These are phyloP conservation scores for Ophiostoma australiae DNA, from an alignment of 2,329 filamentous ascomycete genomes.

Conservation along the genomic window DNA sequence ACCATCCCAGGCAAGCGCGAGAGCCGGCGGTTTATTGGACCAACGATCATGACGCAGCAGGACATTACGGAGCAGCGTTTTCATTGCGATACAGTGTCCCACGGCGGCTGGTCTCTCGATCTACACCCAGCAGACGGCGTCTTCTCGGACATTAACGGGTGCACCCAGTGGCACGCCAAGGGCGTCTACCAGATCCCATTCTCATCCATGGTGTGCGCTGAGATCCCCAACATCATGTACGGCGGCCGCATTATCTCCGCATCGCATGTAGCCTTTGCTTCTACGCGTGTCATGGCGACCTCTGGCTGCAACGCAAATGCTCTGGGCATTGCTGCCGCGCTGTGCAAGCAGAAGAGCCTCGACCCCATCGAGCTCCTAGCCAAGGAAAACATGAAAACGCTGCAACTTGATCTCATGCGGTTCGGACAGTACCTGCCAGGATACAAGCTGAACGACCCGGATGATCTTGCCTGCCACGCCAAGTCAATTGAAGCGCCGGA, in stretches of 20 bases:
- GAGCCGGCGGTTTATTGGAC: conserved; percentile 29
- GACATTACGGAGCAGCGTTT: conserved; percentile 31
- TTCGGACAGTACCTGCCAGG: conserved; percentile 30
- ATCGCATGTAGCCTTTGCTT: conserved; percentile 30
- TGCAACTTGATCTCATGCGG: conserved; percentile 30
- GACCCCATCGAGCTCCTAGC: conserved; percentile 29
- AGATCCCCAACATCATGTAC: conserved; percentile 31
- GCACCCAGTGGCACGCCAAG: conserved; percentile 31
- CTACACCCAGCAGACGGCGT: conserved; percentile 31
- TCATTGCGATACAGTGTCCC: conserved; percentile 29
- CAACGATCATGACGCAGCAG: conserved; percentile 30
- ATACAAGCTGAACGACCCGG: conserved; percentile 29
- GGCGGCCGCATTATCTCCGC: conserved; percentile 31
- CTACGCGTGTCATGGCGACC: conserved; percentile 31
- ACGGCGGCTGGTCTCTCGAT: conserved; percentile 31
- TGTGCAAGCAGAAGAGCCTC: conserved; percentile 28
- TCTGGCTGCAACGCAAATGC: conserved; percentile 30
- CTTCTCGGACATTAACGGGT: conserved; percentile 31
- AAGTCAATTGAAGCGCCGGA: conserved; percentile 21
- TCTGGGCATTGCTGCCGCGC: conserved; percentile 28
- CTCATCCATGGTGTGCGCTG: conserved; percentile 30
- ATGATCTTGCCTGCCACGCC: conserved; percentile 26
- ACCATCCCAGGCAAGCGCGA: conserved; percentile 31
- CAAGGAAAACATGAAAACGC: conserved; percentile 29
- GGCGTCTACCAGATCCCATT: conserved; percentile 31